Percentiles rank a stretch among this genome's conserved stretches.
Conservation (phyloP, 73 alveolate species). For the Stentor roeselii region DNA sequence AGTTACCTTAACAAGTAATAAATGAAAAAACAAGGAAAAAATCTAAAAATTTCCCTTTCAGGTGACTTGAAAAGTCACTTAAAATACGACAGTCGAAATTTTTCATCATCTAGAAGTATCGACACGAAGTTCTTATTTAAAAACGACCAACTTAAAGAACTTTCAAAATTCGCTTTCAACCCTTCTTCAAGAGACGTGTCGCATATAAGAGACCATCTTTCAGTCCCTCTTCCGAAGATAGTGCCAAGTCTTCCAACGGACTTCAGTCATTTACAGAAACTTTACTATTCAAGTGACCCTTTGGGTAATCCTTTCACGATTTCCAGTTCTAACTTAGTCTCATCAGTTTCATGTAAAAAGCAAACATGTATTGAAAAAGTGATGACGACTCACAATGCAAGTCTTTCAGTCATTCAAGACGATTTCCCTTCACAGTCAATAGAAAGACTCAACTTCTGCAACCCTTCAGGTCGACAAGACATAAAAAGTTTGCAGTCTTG, state of each 20-base stretch:
- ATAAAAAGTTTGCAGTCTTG: not conserved
- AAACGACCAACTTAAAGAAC: not conserved
- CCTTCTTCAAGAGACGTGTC: conserved; percentile 1
- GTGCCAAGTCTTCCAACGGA: not conserved
- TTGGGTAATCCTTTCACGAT: not conserved
- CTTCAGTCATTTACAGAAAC: not conserved
- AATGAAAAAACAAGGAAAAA: not conserved
- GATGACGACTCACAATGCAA: not conserved
- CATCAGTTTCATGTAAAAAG: not conserved
- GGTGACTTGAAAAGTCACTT: not conserved
- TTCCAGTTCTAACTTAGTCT: not conserved
- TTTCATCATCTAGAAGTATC: not conserved
- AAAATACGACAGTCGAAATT: not conserved
- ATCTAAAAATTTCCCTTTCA: not conserved
- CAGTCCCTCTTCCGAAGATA: conserved; percentile 1
- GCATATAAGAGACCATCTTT: not conserved
- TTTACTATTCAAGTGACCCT: not conserved
- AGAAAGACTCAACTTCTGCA: not conserved
- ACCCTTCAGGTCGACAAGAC: conserved; percentile 25
- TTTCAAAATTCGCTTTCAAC: not conserved
- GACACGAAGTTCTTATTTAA: not conserved
- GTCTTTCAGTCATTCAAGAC: not conserved
- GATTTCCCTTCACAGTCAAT: not conserved
- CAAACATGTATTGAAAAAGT: not conserved
- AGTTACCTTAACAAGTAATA: too few species aligned